Base-by-base conservation (phyloP, 805 yeast genomes). In the Yamadazyma sp. region DNA sequence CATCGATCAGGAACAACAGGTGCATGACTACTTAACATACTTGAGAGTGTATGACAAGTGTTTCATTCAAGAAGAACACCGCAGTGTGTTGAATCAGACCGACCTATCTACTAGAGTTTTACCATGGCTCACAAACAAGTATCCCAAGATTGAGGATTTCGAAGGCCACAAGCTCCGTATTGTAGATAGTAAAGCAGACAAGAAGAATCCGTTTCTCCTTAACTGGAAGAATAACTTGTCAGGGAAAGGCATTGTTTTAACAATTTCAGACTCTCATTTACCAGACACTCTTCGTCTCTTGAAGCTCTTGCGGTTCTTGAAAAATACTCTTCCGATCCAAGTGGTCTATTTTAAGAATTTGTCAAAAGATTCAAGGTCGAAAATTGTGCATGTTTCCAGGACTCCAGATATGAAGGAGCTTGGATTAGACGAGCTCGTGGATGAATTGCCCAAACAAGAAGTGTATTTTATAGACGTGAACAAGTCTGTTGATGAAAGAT, bases 191-290 rank as follows among this genome's bases (percentile, higher is more conserved):
- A 8, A 8, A 4, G 11, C 13, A 9, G 12, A n/a, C 12, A 12
- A 10, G 19, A 18, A 10, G 3, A 3, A 15, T 5, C 30, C 32
- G 9, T 28, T 19, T 9, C 16, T 41, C 9, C 29, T 40, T 20
- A 47, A 44, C 26, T 28, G 51, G 12, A 45, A 35, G 9, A 29
- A 28, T 13, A 43, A 41, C n/a, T 37, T 61, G 19, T 47, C 52
- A 19, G 69, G 67, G 0, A 52, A 40, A 32, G 70, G 70, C 6
- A 52, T 64, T 27, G 70, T 60, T 3, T 32, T 64, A 38, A 58
- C 67, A 2, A 45, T 63, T 9, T 39, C 52, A 1, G 64, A 64
- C 38, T 31, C 27, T 1, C 64, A 58, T 41, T 38, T 60, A 2
- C 50, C 54, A 9, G 45, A 45, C 28, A 36, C 50, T 4, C 26